These are phyloP conservation scores for Rehmannia glutinosa DNA, from an alignment of 257 asterid species.

Conservation along the genomic window DNA sequence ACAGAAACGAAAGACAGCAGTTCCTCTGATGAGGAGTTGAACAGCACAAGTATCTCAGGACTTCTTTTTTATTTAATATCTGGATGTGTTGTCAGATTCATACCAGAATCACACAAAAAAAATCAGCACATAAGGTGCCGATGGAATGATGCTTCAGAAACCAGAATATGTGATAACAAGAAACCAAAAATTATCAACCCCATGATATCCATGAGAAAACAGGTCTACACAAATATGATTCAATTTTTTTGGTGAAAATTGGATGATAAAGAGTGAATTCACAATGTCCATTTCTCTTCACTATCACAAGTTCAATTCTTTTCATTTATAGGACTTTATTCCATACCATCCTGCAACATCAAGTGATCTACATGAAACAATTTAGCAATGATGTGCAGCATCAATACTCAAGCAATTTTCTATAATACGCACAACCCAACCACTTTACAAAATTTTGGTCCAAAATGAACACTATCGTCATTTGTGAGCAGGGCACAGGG, in stretches of 20 bases:
- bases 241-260: neutral
- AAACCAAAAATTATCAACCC: neutral
- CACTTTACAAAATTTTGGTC: neutral
- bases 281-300: no score
- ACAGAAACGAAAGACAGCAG: neutral
- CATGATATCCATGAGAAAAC: neutral
- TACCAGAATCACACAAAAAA: neutral
- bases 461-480: no score
- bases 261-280: no score
- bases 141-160: neutral
- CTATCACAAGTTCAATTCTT: neutral
- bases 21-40: neutral
- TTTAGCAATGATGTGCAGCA: neutral
- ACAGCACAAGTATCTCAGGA: neutral
- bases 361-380: neutral
- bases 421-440: neutral
- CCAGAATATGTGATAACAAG: neutral
- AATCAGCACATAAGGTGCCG: neutral
- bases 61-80: neutral
- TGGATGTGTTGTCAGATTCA: neutral
- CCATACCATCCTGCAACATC: neutral
- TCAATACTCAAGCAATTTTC: neutral
- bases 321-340: neutral
- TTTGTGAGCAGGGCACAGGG: no score
- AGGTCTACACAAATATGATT: neutral